These are phyloP conservation scores for Echinochloa phyllopogon DNA, from an alignment of 176 grass and related monocot genomes.

Conservation along the genomic window DNA sequence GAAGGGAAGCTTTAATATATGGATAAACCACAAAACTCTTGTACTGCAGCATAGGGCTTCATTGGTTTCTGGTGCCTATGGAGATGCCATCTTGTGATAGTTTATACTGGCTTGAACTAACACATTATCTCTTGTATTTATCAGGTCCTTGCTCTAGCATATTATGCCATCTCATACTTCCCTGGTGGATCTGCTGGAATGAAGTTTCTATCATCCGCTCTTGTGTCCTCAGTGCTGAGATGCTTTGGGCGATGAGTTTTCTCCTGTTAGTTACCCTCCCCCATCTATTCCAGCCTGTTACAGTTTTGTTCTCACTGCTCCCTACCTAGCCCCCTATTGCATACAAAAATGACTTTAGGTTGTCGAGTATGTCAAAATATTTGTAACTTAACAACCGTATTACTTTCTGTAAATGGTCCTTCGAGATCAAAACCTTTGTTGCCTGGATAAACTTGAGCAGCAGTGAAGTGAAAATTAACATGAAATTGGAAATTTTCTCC, in stretches of 20 bases:
- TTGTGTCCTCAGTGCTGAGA: constrained; percentile 70
- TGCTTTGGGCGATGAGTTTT: constrained; percentile 86
- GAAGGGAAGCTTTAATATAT: constrained; percentile 17
- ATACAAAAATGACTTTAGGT: constrained; percentile 7
- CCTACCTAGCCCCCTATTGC: neutral
- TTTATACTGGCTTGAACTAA: constrained; percentile 16
- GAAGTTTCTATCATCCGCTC: constrained; percentile 81
- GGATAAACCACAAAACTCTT: constrained; percentile 12
- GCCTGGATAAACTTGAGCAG: neutral
- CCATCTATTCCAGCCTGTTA: constrained; percentile 29
- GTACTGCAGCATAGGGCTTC: neutral
- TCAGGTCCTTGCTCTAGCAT: constrained; percentile 86
- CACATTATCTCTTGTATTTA: constrained; percentile 30
- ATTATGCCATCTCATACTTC: constrained; percentile 99
- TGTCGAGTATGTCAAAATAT: constrained; percentile 3
- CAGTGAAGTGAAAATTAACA: neutral
- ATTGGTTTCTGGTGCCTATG: neutral
- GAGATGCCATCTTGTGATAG: neutral
- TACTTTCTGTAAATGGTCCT: neutral
- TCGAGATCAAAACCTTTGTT: neutral
- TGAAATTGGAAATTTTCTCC: neutral
- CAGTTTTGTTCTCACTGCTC: constrained; percentile 25
- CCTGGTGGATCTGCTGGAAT: constrained; percentile 95
- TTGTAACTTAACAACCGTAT: constrained; percentile 17
- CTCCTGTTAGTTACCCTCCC: constrained; percentile 34